phyloP scores from a whole-genome alignment of 257 asterid species.

The Striga asiatica region DNA sequence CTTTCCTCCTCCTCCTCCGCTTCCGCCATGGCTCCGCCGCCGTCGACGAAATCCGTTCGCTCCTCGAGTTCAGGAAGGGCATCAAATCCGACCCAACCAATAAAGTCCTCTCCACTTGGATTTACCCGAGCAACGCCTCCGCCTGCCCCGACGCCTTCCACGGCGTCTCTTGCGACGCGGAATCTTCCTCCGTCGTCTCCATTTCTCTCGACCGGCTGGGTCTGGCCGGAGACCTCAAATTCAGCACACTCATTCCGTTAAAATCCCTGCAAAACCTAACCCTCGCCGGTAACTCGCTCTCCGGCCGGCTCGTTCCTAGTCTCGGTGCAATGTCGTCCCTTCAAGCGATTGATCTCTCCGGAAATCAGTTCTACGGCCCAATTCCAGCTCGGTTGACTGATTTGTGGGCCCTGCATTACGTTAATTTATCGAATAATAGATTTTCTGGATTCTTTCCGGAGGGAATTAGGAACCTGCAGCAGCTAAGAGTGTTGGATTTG shows the following conservation, averaged over 20 bases:
- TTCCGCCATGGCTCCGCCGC: conserved; percentile 50
- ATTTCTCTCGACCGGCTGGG: conserved; percentile 72
- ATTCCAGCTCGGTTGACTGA: conserved; percentile 44
- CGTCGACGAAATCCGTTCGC: conserved; percentile 63
- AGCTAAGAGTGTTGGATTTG: conserved; percentile 58
- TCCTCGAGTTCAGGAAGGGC: conserved; percentile 87
- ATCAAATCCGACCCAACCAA: conserved; percentile 81
- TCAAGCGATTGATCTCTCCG: conserved; percentile 60
- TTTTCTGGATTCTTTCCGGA: conserved; percentile 46
- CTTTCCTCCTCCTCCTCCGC: neutral
- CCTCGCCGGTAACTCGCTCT: conserved; percentile 49
- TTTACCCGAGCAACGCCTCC: conserved; percentile 14
- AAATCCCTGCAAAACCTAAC: conserved; percentile 37
- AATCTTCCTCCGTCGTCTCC: conserved; percentile 25
- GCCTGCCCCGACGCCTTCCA: conserved; percentile 93
- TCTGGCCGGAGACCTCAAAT: conserved; percentile 54
- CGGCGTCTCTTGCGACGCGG: conserved; percentile 68
- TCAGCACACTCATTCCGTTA: conserved; percentile 36
- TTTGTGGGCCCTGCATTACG: conserved; percentile 45
- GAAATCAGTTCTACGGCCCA: conserved; percentile 58
- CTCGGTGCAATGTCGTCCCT: conserved; percentile 44
- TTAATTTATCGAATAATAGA: conserved; percentile 47
- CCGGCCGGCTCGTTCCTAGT: conserved; percentile 64
- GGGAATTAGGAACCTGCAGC: conserved; percentile 50
- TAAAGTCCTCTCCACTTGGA: neutral